Evolutionary conservation across 108 stramenopile species (phyloP), one percentile per base, ranked within the genome.

Genomic region (Parietichytrium sp.): DNA sequence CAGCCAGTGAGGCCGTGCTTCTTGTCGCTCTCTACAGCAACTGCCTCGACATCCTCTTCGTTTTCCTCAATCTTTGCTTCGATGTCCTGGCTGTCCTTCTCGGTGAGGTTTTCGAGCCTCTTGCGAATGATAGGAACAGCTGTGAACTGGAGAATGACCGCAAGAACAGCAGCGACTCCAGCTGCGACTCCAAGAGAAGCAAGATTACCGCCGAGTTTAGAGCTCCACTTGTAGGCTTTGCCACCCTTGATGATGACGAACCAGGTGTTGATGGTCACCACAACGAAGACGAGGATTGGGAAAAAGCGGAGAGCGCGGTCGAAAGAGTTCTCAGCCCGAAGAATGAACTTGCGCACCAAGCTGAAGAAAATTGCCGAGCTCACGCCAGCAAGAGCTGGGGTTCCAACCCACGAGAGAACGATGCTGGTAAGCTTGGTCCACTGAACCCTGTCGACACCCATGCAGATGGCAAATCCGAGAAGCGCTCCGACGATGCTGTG

Each of bases 401-500:
- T 83, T 13, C 81, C 83, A 42, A 93, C 52, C 92, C 92, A 92
- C 1, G 84, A 85, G 15, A 85, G 82, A 51, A 90, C 83, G 36
- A 92, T 87, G 20, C 85, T 83, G 3, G 13, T 38, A 42, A 51
- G 33, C 27, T 81, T 78, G 12, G 78, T 50, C 91, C 90, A 89
- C n/a, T 85, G 18, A 27, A 92, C 83, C 13, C 87, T 85, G 0
- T 80, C 54, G 27, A 88, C 86, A 80, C 86, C 7, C 4, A 31
- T 52, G 20, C n/a, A 13, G 84, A 50, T 88, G 85, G 88, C 78
- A 78, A 93, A 87, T 23, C 92, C 93, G 48, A 93, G 79, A 54
- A 93, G 88, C 38, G 52, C 83, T 13, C 91, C 91, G 47, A 93
- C 83, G 0, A 88, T 80, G 42, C 82, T 80, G 52, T 92, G 92